Evolutionary conservation across 176 grass and related monocot genomes (phyloP).

Genomic region (Melocanna baccifera): DNA sequence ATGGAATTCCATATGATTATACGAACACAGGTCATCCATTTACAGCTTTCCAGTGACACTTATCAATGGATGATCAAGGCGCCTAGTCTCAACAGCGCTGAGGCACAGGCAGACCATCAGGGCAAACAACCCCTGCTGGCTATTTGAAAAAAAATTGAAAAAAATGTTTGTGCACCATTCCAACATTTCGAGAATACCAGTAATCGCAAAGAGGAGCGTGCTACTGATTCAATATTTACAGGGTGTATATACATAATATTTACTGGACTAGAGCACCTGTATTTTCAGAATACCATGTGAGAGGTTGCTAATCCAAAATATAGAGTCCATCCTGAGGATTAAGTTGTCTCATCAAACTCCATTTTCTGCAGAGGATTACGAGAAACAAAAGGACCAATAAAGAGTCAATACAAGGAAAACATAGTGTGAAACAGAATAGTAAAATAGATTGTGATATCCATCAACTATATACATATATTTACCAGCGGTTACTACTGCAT

Average conservation of each 20-base stretch:
- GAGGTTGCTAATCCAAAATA: slow-evolving; percentile 16
- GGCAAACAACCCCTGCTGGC: background rate
- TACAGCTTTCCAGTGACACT: slow-evolving; percentile 34
- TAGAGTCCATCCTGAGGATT: background rate
- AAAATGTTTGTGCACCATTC: slow-evolving; percentile 42
- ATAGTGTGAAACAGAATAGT: background rate
- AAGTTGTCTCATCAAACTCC: slow-evolving; percentile 49
- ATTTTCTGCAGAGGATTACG: slow-evolving; percentile 38
- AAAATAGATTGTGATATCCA: background rate
- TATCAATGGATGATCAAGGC: background rate
- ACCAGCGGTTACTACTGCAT: background rate
- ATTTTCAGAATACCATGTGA: slow-evolving; percentile 18
- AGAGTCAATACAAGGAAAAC: background rate
- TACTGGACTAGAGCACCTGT: slow-evolving; percentile 2
- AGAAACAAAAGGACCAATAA: background rate
- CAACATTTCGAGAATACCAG: slow-evolving; percentile 26
- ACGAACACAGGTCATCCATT: slow-evolving; percentile 8
- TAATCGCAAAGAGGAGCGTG: background rate
- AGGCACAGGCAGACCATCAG: background rate
- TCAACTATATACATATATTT: background rate
- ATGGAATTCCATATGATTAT: slow-evolving; percentile 34
- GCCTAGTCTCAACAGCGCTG: slow-evolving; percentile 5
- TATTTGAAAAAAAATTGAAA: slow-evolving; percentile 26
- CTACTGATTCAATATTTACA: slow-evolving; percentile 36
- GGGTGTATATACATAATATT: slow-evolving; percentile 39